phyloP scores from a whole-genome alignment of 2,329 filamentous ascomycete species.

The Colletotrichum orchidophilum region DNA sequence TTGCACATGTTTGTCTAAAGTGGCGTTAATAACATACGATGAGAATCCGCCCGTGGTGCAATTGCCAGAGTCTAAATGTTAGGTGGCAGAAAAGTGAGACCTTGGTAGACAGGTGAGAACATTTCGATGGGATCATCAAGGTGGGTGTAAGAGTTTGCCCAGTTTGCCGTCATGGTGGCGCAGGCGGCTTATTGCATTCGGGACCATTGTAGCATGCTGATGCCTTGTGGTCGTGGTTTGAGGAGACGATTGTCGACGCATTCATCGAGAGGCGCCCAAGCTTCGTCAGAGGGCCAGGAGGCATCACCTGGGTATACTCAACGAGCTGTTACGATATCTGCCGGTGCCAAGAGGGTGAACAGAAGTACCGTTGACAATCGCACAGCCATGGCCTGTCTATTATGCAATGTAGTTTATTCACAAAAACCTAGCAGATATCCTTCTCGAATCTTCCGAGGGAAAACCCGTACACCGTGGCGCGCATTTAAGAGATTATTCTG shows the following conservation, averaged over 20 bases:
- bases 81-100: constrained; percentile 17
- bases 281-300: constrained; percentile 3
- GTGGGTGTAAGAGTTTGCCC: constrained; percentile 16
- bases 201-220: constrained; percentile 17
- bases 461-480: background rate
- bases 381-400: background rate
- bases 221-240: constrained; percentile 10
- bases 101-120: constrained; percentile 21
- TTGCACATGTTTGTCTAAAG: constrained; percentile 1
- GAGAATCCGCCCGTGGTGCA: constrained; percentile 26
- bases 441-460: background rate
- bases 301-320: constrained; percentile 11
- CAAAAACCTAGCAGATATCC: background rate
- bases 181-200: constrained; percentile 7
- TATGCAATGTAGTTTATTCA: background rate
- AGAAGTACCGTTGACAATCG: background rate
- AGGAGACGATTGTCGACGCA: constrained; percentile 6
- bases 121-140: constrained; percentile 20
- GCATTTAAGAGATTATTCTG: background rate
- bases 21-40: constrained; percentile 21
- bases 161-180: constrained; percentile 4
- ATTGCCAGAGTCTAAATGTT: constrained; percentile 20
- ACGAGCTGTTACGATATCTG: background rate
- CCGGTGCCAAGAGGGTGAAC: background rate
- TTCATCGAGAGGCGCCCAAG: background rate